Base-by-base conservation (phyloP, 169 alveolate species). In the Cryptosporidium ubiquitum region DNA sequence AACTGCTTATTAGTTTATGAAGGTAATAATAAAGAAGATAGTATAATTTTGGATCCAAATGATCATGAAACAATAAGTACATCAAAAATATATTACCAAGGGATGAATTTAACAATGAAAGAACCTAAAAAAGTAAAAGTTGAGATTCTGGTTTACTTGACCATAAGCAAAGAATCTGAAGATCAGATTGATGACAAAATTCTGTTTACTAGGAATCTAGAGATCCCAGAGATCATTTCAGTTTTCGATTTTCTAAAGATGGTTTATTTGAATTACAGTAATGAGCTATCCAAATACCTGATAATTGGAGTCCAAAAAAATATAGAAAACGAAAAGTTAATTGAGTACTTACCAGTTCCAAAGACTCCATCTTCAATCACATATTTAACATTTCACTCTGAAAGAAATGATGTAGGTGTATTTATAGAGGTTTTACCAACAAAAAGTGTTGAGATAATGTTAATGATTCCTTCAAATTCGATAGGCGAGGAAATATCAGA, bases 161-260 rank as follows among this genome's bases (percentile, higher is more conserved):
- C 35, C 35, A 51, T 14, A 37, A 39, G 37, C 9, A 42, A 57
- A 6, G 75, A 42, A 39, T 20, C 31, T 3, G 33, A 61, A 3
- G 44, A 74, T 20, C 52, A 64, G 39, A 10, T 64, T 1, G 23
- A 64, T n/a, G 20, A 3, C 37, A 55, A 55, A 3, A 31, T 35
- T 12, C 42, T 31, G 29, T 64, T 60, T 40, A 57, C 68, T 10
- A 35, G 52, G 26, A 40, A 33, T 31, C 44, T 79, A 23, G 49
- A 79, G 12, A n/a, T 79, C 37, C 79, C 89, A 33, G 79, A 79
- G 64, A 61, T 79, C 4, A 79, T 79, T 29, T 79, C 89, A 5
- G 79, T 79, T 1, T 3, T 12, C 18, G 79, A 64, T 7, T 79
- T 79, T 39, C 23, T 79, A 47, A 58, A 7, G 44, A 37, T 29